These are phyloP conservation scores for Curvularia spicifera DNA, from an alignment of 2,329 filamentous ascomycete genomes.

Conservation along the genomic window DNA sequence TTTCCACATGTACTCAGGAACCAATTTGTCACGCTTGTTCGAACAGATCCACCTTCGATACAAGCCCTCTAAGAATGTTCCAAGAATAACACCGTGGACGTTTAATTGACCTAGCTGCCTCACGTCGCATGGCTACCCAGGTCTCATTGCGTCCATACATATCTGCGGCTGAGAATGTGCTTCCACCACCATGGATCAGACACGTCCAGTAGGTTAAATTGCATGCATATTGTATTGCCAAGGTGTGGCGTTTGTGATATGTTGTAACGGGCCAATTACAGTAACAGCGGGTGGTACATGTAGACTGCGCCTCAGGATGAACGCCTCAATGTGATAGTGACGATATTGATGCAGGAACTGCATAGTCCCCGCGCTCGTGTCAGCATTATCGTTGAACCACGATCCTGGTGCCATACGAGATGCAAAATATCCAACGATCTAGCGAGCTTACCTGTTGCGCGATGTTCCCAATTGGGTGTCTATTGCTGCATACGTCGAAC, in stretches of 20 bases:
- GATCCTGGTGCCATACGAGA: background rate
- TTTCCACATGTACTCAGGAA: constrained; percentile 31
- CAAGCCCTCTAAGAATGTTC: constrained; percentile 51
- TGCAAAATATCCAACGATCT: background rate
- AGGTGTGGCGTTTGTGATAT: background rate
- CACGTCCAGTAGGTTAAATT: background rate
- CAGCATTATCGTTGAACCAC: background rate
- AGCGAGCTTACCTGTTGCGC: background rate
- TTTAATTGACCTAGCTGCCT: constrained; percentile 51
- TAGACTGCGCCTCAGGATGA: background rate
- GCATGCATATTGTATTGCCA: background rate
- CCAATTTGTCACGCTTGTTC: constrained; percentile 51
- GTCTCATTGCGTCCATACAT: constrained; percentile 51
- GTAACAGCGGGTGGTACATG: background rate
- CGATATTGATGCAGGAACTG: background rate
- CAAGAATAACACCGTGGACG: constrained; percentile 42
- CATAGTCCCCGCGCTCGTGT: background rate
- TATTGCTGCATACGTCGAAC: background rate
- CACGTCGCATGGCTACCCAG: constrained; percentile 38
- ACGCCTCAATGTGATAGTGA: constrained; percentile 3
- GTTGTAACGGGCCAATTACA: background rate
- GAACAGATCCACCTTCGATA: constrained; percentile 46
- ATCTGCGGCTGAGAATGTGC: background rate
- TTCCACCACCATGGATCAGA: background rate
- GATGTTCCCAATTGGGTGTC: background rate